A percentile compares a stretch with the other conserved stretches of the same genome.
These are phyloP conservation scores for Nepenthes gracilis DNA, from an alignment of 148 eudicot genomes.

Conservation along the genomic window DNA sequence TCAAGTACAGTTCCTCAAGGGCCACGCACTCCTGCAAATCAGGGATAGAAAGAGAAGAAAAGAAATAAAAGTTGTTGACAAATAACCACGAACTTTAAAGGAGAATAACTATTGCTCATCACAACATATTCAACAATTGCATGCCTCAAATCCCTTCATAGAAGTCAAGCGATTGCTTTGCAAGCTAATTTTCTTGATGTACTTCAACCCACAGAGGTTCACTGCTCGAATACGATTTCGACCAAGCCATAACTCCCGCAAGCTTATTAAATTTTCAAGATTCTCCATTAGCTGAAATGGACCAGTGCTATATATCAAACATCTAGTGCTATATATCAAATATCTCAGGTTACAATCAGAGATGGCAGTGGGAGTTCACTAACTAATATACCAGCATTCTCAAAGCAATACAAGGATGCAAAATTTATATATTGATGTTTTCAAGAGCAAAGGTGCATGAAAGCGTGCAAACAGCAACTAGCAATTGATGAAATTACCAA, in stretches of 20 bases:
- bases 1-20: slow-evolving; percentile 84
- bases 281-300: slow-evolving; percentile 78
- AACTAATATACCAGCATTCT: no score
- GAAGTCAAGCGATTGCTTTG: slow-evolving; percentile 94
- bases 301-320: neutral
- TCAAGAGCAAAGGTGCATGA: no score
- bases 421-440: no score
- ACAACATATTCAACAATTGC: neutral
- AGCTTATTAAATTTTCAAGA: slow-evolving; percentile 43
- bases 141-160: slow-evolving; percentile 83
- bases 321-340: neutral
- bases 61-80: neutral
- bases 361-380: neutral
- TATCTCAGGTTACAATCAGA: neutral
- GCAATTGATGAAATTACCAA: neutral
- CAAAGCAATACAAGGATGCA: no score
- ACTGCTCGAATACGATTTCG: slow-evolving; percentile 79
- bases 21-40: slow-evolving; percentile 70
- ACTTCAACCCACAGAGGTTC: slow-evolving; percentile 80
- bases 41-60: slow-evolving; percentile 1
- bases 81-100: neutral
- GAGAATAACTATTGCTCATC: neutral
- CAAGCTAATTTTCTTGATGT: slow-evolving; percentile 84
- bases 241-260: slow-evolving; percentile 96
- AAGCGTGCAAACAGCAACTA: no score